phyloP scores from a whole-genome alignment of 805 yeast genomes.

The Metschnikowia lochheadii region DNA sequence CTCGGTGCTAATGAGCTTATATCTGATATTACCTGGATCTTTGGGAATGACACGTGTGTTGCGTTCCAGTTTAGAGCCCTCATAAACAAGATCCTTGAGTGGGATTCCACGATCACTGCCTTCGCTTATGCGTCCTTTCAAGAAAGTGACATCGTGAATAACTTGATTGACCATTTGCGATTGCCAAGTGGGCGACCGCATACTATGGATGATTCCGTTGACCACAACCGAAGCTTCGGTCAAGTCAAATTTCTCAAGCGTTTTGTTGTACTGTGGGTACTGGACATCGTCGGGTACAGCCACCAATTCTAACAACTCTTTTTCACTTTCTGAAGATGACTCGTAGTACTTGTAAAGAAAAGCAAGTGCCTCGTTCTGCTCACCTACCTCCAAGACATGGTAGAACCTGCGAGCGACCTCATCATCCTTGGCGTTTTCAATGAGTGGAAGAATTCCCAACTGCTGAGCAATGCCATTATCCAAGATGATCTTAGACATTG shows the following conservation, averaged over 20 bases:
- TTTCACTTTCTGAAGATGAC: constrained; percentile 24
- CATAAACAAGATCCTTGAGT: constrained; percentile 41
- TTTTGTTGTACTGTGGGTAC: constrained; percentile 18
- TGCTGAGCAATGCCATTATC: constrained; percentile 68
- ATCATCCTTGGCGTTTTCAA: constrained; percentile 26
- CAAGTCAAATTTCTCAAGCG: constrained; percentile 33
- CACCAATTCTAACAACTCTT: constrained; percentile 19
- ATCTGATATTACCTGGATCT: constrained; percentile 31
- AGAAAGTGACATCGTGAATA: constrained; percentile 44
- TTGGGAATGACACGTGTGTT: constrained; percentile 38
- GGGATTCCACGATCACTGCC: constrained; percentile 22
- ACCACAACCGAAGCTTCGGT: constrained; percentile 52
- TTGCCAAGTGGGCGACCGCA: constrained; percentile 53
- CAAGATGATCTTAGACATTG: constrained; percentile 48
- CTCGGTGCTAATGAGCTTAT: constrained; percentile 26
- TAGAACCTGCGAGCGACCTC: constrained; percentile 31
- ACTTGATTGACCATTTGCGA: constrained; percentile 49
- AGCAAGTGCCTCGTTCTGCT: constrained; percentile 34
- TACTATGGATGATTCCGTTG: constrained; percentile 65
- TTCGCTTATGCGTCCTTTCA: constrained; percentile 26
- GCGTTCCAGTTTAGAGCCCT: constrained; percentile 40
- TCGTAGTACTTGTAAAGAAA: constrained; percentile 36
- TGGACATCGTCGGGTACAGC: constrained; percentile 17
- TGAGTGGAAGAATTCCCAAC: constrained; percentile 75
- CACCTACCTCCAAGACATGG: constrained; percentile 28